Evolutionary conservation across 192 early-diverging fungal species (phyloP), one percentile per base, ranked within the genome.

Genomic region (Podila clonocystis): DNA sequence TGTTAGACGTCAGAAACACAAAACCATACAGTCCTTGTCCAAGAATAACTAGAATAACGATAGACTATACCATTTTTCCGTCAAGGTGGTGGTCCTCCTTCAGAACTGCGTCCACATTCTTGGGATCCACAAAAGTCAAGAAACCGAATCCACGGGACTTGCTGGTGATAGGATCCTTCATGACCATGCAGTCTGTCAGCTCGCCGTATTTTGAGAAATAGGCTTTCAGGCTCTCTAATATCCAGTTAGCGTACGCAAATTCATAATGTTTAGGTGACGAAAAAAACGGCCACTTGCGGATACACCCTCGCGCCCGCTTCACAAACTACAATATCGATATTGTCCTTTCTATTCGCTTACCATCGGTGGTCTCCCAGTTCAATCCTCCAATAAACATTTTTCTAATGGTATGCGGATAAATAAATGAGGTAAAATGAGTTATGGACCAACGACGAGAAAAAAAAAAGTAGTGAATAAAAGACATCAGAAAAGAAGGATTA

Each of bases 351-450:
- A 58, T 34, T 20, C 30, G 13, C 90, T 92, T 91, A 94, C 93
- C 93, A 87, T 93, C 91, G 36, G 93, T 92, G 30, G 93, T 94
- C 74, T 94, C 93, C 92, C 92, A 93, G 82, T 93, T 94, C 72
- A 94, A 82, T 60, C 92, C 93, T 67, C 93, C 93, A 70, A 93
- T 85, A 84, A 93, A 93, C 88, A 93, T 91, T 87, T 93, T 93
- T 83, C 92, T 93, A 91, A 26, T 20, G 8, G 45, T 22, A 58
- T 45, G 41, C 41, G 20, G 71, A 8, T 26, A 38, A 65, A 52
- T 73, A 55, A 38, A 65, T 50, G 28, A 52, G 67, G 24, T 0
- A 38, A 15, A 33, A 71, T 60, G 50, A 38, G 58, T 22, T 72
- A 70, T 50, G 36, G 71, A 34, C 68, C 24, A 36, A 74, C 34